Conservation (phyloP, 2,329 filamentous ascomycete species). For the Talaromyces sp. region DNA sequence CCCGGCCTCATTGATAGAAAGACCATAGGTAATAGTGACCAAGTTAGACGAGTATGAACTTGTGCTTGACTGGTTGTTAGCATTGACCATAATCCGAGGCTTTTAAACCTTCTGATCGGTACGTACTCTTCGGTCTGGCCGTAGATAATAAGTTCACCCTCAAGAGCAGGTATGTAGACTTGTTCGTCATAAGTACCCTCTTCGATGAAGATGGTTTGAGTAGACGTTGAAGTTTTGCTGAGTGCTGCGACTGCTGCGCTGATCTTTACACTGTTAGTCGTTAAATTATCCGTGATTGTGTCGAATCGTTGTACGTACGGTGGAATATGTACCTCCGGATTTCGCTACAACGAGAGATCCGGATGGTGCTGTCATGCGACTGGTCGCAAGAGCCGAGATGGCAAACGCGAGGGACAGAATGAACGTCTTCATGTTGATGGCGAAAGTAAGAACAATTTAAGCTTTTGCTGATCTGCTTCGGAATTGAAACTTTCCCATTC, state of each 20-base stretch:
- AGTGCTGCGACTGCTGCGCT: constrained; percentile 55
- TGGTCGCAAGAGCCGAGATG: constrained; percentile 23
- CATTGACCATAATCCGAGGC: not conserved
- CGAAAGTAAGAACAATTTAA: not conserved
- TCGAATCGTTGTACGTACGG: constrained; percentile 16
- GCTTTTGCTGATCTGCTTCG: not conserved
- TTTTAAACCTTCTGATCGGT: not conserved
- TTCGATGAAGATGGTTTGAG: constrained; percentile 61
- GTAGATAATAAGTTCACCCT: constrained; percentile 53
- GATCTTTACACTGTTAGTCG: constrained; percentile 18
- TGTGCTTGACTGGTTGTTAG: constrained; percentile 32
- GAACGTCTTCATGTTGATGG: constrained; percentile 14
- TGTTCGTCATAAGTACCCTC: constrained; percentile 60
- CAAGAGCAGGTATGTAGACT: constrained; percentile 50
- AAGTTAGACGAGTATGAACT: constrained; percentile 53
- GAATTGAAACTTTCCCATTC: not conserved
- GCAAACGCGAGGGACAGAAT: constrained; percentile 19
- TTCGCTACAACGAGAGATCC: constrained; percentile 27
- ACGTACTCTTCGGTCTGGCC: constrained; percentile 51
- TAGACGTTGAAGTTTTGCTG: constrained; percentile 47
- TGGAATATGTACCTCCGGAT: constrained; percentile 25
- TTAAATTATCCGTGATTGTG: not conserved
- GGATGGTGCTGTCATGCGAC: constrained; percentile 25
- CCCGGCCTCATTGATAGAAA: constrained; percentile 18
- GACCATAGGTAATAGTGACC: constrained; percentile 50